Base-by-base conservation (phyloP, 2,329 filamentous ascomycete species). In the Phialemoniopsis sp. region DNA sequence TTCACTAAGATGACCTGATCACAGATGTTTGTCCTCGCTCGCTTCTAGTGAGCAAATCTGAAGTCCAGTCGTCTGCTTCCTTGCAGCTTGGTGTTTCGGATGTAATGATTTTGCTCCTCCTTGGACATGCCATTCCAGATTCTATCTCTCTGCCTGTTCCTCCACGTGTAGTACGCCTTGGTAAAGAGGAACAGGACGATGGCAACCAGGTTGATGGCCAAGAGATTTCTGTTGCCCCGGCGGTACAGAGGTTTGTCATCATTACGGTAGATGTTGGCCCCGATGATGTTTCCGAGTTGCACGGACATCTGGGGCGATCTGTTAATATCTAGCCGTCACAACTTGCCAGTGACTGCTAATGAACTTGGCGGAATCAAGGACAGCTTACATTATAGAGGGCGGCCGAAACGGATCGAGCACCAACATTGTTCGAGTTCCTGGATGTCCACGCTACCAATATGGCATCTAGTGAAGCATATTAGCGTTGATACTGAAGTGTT, bases 371-470 rank as follows among this genome's bases (percentile, higher is more conserved):
- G 3, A 9, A 26, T 31, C 31, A 5, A 41, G 36, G 30, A 19
- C 12, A 17, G 46, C 56, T 46, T 46, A 66, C 62, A 45, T 81
- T 82, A 54, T 82, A 82, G 8, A 80, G 49, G 0, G 75, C 78
- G 0, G 75, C 71, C 1, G 75, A 73, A 3, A 83, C 73, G 5
- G 78, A 73, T 5, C 79, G 60, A 3, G 76, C 78, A 16, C 77
- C 66, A 4, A 82, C 79, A 15, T 70, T 73, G 41, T 78, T 77
- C 1, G 76, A 69, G 47, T 83, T 83, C 39, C 71, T 68, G 4
- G 73, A 77, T 2, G 68, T 73, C 65, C 76, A 76, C 0, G 72
- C 78, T 0, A 80, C 78, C 3, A 79, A 58, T 21, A 82, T 74
- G 0, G 79, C 76, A 50, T 82, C 71, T 18, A 9, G 13, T 28